Evolutionary conservation across 106 monocot genomes (phyloP).

Genomic region (Platanthera guangdongensis): DNA sequence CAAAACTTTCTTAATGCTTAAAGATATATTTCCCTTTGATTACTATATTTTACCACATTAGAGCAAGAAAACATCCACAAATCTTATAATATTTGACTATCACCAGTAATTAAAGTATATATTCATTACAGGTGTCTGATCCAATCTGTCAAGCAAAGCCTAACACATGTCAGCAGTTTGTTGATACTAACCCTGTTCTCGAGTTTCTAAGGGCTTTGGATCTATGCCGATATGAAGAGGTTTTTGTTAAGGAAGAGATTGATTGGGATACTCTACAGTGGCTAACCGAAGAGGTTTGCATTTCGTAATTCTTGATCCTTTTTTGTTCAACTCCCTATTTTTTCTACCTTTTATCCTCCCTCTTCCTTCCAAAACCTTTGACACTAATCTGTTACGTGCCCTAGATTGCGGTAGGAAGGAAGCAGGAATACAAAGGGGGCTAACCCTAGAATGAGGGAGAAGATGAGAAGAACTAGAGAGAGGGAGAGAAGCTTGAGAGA

Average conservation of each 20-base stretch:
- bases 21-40: not conserved
- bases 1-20: not conserved
- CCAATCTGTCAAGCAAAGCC: conserved; percentile 16
- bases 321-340: not conserved
- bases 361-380: too few relatives aligned
- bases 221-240: conserved; percentile 70
- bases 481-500: too few relatives aligned
- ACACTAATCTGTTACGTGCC: too few relatives aligned
- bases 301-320: conserved; percentile 8
- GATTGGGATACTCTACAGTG: conserved; percentile 81
- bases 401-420: too few relatives aligned
- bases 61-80: not conserved
- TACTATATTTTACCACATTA: not conserved
- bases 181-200: conserved; percentile 36
- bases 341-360: not conserved
- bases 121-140: conserved; percentile 32
- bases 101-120: not conserved
- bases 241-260: conserved; percentile 76
- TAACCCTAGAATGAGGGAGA: too few relatives aligned
- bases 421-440: too few relatives aligned
- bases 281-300: conserved; percentile 86
- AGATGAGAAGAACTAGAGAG: too few relatives aligned
- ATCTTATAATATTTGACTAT: not conserved
- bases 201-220: conserved; percentile 60
- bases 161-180: conserved; percentile 17